Evolutionary conservation across 208 protist species (phyloP).

Genomic region (Leishmania mexicana): DNA sequence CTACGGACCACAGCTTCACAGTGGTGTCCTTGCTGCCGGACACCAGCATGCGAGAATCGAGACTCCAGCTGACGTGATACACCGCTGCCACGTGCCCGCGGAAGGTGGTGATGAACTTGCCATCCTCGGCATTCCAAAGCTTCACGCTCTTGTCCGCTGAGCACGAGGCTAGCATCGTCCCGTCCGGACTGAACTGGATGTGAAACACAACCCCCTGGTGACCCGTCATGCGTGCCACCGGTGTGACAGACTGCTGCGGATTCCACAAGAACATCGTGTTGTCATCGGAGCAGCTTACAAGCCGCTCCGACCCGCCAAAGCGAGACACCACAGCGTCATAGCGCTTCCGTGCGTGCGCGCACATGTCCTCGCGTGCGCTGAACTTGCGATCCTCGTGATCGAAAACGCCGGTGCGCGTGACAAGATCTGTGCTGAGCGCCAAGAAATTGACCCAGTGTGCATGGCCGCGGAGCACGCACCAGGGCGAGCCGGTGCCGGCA

Average conservation of each 20-base stretch:
- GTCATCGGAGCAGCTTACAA: slow-evolving; percentile 97
- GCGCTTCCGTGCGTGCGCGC: slow-evolving; percentile 62
- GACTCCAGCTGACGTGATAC: slow-evolving; percentile 97
- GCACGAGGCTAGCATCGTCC: slow-evolving; percentile 95
- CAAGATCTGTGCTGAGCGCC: slow-evolving; percentile 97
- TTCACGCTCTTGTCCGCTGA: slow-evolving; percentile 99
- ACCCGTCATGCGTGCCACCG: slow-evolving; percentile 93
- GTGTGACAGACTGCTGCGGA: slow-evolving; percentile 81
- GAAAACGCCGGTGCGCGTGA: slow-evolving; percentile 95
- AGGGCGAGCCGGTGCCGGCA: slow-evolving; percentile 64
- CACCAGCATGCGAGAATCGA: slow-evolving; percentile 95
- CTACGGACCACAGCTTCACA: slow-evolving; percentile 96
- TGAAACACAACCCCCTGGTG: slow-evolving; percentile 95
- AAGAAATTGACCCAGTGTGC: slow-evolving; percentile 99
- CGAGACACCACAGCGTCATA: slow-evolving; percentile 85
- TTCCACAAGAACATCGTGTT: slow-evolving; percentile 98
- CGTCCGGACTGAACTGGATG: slow-evolving; percentile 97
- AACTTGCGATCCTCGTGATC: slow-evolving; percentile 92
- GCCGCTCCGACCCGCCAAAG: slow-evolving; percentile 77
- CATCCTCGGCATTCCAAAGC: slow-evolving; percentile 94
- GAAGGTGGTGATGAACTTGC: slow-evolving; percentile 94
- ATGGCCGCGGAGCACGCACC: slow-evolving; percentile 94
- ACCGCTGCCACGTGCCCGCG: slow-evolving; percentile 97
- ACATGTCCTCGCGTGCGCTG: slow-evolving; percentile 50
- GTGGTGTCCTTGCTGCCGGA: slow-evolving; percentile 97